phyloP scores from a whole-genome alignment of 306 rosid species.

The Vigna hirtella region DNA sequence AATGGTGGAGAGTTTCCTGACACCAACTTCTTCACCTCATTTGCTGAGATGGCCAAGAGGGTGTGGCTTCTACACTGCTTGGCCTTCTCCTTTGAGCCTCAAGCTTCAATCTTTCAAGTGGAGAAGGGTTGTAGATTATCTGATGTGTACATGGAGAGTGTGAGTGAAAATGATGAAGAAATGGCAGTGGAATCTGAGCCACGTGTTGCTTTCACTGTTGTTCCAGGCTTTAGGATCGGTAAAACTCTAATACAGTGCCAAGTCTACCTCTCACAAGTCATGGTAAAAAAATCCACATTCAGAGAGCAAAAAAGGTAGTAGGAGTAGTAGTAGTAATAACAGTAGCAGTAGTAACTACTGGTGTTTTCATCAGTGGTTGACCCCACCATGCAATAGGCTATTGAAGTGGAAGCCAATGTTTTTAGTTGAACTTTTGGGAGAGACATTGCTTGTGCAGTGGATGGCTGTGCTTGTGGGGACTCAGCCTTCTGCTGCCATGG shows the following conservation, averaged over 20 bases:
- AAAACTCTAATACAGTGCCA: slow-evolving; percentile 79
- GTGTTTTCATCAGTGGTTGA: neutral
- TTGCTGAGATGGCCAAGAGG: slow-evolving; percentile 86
- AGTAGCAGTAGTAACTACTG: neutral
- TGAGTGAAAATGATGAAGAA: slow-evolving; percentile 77
- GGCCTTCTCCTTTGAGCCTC: slow-evolving; percentile 74
- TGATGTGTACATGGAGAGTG: slow-evolving; percentile 88
- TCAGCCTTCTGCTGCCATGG: slow-evolving; percentile 23
- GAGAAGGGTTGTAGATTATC: slow-evolving; percentile 76
- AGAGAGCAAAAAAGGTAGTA: slow-evolving; percentile 7
- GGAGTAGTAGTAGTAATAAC: no score
- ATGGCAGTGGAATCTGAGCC: slow-evolving; percentile 56
- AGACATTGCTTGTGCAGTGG: slow-evolving; percentile 9
- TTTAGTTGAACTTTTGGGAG: neutral
- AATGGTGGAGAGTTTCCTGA: slow-evolving; percentile 70
- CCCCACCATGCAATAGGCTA: slow-evolving; percentile 37
- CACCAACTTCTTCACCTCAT: slow-evolving; percentile 59
- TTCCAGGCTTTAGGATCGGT: slow-evolving; percentile 87
- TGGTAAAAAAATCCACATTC: slow-evolving; percentile 34
- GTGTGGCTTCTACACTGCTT: slow-evolving; percentile 88
- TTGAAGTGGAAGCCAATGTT: slow-evolving; percentile 31
- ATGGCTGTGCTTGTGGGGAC: slow-evolving; percentile 36
- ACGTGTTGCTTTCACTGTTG: slow-evolving; percentile 71
- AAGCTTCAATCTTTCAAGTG: slow-evolving; percentile 79
- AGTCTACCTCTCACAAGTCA: slow-evolving; percentile 68